Base-by-base conservation (phyloP, 2,329 filamentous ascomycete genomes). In the Colletotrichum caudatum region DNA sequence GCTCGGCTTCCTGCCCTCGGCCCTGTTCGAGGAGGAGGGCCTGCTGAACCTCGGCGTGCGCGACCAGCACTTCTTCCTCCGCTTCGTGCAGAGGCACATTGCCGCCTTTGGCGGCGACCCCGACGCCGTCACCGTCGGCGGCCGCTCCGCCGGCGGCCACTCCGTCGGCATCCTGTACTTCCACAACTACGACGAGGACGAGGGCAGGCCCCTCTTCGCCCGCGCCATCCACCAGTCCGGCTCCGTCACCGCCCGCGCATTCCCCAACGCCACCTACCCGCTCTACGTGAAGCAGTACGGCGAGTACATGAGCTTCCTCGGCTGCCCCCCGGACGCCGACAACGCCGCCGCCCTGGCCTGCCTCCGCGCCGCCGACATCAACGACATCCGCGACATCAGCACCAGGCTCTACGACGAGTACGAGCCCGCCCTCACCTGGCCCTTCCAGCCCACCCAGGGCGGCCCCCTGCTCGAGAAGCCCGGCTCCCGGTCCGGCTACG, bases 31-130 rank as follows among this genome's bases (percentile, higher is more conserved):
- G 3, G 81, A 81, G 5, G 88, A 89, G 67, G 88, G 88, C 0
- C 82, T 85, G 7, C 77, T 86, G 2, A 92, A 92, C 73, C 77
- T 90, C 2, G 90, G 90, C 5, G 80, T 91, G 5, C 81, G 88
- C 0, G 90, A 92, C 74, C 89, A 92, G 76, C 82, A 88, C 46
- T 79, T 89, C 6, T 89, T 85, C 0, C 79, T 92, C 33, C 75
- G 91, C 73, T 92, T 90, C 90, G 84, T 90, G 0, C 85, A 88
- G 9, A 88, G 90, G 72, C 90, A 92, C 75, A 91, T 92, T 68
- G 86, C 82, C 0, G 81, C 85, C 1, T 93, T 93, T 77, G 91
- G 91, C 2, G 91, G 91, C 3, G 90, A 93, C 75, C 88, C 90
- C 0, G 80, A 82, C 3, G 89, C 88, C 72, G 89, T 92, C 9